Percentiles rank a stretch among this genome's conserved stretches.
Evolutionary conservation across 129 eudicot genomes (phyloP).

Genomic region (Flaveria brownii): DNA sequence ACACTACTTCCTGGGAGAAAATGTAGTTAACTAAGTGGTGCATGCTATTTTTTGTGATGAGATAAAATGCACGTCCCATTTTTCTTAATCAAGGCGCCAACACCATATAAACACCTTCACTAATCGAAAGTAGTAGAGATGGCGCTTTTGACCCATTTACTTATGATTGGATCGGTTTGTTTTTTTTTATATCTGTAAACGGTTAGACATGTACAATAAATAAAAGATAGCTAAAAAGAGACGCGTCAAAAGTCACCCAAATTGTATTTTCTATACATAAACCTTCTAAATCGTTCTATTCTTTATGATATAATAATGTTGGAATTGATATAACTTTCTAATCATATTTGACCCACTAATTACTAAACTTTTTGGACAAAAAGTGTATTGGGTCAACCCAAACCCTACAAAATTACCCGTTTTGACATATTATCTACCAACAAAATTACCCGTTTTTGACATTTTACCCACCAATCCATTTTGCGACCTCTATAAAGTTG

Average conservation of each 20-base stretch:
- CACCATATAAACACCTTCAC: neutral
- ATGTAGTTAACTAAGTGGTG: neutral
- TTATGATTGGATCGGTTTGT: neutral
- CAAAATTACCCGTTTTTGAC: neutral
- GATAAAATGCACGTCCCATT: conserved; percentile 4
- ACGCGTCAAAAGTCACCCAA: neutral
- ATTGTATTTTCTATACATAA: neutral
- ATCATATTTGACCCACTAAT: neutral
- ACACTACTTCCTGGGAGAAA: conserved; percentile 15
- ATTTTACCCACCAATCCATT: neutral
- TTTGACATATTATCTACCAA: neutral
- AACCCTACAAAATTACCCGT: neutral
- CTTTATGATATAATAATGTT: neutral
- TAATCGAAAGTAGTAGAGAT: neutral
- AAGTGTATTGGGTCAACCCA: conserved; percentile 1
- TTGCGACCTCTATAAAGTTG: neutral
- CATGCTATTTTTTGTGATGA: conserved; percentile 14
- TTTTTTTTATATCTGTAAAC: neutral
- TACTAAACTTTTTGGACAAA: neutral
- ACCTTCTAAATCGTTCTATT: neutral
- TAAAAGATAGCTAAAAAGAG: neutral
- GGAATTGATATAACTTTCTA: neutral
- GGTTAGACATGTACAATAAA: neutral
- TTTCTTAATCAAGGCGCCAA: neutral
- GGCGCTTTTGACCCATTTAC: neutral